Evolutionary conservation across 306 rosid genomes (phyloP).

Genomic region (Begonia peltatifolia): DNA sequence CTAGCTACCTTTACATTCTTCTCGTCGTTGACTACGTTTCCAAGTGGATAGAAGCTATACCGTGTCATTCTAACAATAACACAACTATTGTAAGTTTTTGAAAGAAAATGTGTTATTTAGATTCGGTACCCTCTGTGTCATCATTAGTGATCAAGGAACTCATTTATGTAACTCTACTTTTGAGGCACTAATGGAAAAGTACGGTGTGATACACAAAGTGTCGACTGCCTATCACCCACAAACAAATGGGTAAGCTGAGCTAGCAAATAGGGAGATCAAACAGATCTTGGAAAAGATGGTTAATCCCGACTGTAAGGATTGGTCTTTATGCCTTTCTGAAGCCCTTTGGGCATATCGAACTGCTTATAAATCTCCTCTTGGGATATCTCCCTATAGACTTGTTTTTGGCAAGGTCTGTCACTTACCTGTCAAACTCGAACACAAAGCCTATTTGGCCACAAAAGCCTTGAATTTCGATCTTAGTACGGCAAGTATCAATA

Average conservation of each 20-base stretch:
- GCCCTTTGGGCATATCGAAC: background rate
- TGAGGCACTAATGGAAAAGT: background rate
- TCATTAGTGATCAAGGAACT: background rate
- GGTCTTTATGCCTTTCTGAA: background rate
- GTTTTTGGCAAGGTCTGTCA: too few species aligned
- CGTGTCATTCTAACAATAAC: too few species aligned
- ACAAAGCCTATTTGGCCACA: too few species aligned
- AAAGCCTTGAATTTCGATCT: too few species aligned
- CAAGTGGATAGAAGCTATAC: too few species aligned
- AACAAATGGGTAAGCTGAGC: background rate
- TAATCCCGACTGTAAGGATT: background rate
- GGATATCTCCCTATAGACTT: background rate
- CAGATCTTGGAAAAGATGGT: background rate
- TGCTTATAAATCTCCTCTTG: background rate
- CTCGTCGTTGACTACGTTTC: too few species aligned
- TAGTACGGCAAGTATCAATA: too few species aligned
- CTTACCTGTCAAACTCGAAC: too few species aligned
- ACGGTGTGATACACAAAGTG: background rate
- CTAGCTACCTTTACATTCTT: background rate
- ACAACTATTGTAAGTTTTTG: background rate
- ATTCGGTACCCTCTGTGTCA: background rate
- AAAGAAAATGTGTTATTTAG: background rate
- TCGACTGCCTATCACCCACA: background rate
- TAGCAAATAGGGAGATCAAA: background rate
- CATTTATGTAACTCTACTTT: too few species aligned